Evolutionary conservation across 768 basidiomycete species (phyloP).

Genomic region (Neoboletus magnificus): DNA sequence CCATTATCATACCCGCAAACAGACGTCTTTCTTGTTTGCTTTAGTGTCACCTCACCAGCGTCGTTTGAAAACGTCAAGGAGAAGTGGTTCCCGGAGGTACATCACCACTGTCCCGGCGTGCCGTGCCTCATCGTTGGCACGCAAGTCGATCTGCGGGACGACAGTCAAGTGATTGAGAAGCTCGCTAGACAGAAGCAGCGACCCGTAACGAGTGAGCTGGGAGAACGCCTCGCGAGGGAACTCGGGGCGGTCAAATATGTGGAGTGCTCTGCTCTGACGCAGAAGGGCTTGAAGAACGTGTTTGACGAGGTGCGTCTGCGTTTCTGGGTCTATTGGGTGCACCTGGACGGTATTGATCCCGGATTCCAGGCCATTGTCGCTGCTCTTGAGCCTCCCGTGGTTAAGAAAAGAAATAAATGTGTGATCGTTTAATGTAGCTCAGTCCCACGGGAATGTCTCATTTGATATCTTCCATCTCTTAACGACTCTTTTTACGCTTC

Average conservation of each 20-base stretch:
- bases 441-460: conserved; percentile 25
- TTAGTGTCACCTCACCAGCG: conserved; percentile 97
- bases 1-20: conserved; percentile 99
- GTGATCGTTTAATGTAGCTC: conserved; percentile 67
- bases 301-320: conserved; percentile 87
- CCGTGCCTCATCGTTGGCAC: conserved; percentile 99
- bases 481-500: conserved; percentile 33
- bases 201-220: conserved; percentile 83
- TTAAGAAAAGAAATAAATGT: conserved; percentile 79
- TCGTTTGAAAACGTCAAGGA: conserved; percentile 99
- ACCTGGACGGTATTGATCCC: conserved; percentile 7
- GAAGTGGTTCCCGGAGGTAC: conserved; percentile 99
- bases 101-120: conserved; percentile 98
- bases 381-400: conserved; percentile 93
- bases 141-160: conserved; percentile 95
- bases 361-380: conserved; percentile 82
- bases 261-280: conserved; percentile 98
- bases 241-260: conserved; percentile 99
- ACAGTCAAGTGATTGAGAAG: conserved; percentile 91
- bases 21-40: conserved; percentile 99
- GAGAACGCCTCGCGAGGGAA: conserved; percentile 94
- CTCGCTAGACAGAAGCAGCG: conserved; percentile 94
- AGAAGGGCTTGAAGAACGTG: conserved; percentile 99
- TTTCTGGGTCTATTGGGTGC: not conserved
- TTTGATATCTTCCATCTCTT: conserved; percentile 34